Evolutionary conservation across 768 basidiomycete genomes (phyloP), one percentile per base, ranked within the genome.

Genomic region (Pleurotus platypus): DNA sequence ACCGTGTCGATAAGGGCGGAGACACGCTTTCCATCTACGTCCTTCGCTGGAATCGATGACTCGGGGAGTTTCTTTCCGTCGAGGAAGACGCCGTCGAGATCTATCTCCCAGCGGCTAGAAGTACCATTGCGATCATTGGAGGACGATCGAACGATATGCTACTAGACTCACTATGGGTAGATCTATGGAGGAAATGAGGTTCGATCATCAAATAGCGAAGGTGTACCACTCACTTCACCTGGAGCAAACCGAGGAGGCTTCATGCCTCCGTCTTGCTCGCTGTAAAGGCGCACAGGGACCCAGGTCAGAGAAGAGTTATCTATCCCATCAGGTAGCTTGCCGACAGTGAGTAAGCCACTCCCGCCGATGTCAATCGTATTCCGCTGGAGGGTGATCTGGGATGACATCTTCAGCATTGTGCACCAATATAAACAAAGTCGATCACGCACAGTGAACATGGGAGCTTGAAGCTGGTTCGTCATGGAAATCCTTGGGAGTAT

Each of bases 1-100:
- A 87, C 87, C 12, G 87, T 87, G 62, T 89, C 87, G 30, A 89
- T 74, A 46, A 89, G 71, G 0, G 84, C 86, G 0, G 86, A 84
- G 16, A 83, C 72, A 12, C 69, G 62, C 3, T 58, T 62, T 1
- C 71, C 63, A 50, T 70, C 63, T 8, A 75, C 71, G 48, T 67
- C 73, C 12, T 46, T 60, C 0, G 74, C 64, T 9, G 80, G 73
- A 49, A 87, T 76, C 1, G 73, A 72, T 5, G 86, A 87, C 13
- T 78, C 76, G 0, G 78, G 64, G 7, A 89, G 67, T 62, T 73
- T 74, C 57, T 76, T 60, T 13, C 84, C 86, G 60, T 89, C 82
- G 37, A 90, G 72, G 65, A 75, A 89, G 6, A 89, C 85, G 45
- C 77, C 83, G 45, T 87, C 87, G 4, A 89, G 62, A 3, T 82